Conservation (phyloP, 1,284 basidiomycete genomes). For the Pholiota adiposa region DNA sequence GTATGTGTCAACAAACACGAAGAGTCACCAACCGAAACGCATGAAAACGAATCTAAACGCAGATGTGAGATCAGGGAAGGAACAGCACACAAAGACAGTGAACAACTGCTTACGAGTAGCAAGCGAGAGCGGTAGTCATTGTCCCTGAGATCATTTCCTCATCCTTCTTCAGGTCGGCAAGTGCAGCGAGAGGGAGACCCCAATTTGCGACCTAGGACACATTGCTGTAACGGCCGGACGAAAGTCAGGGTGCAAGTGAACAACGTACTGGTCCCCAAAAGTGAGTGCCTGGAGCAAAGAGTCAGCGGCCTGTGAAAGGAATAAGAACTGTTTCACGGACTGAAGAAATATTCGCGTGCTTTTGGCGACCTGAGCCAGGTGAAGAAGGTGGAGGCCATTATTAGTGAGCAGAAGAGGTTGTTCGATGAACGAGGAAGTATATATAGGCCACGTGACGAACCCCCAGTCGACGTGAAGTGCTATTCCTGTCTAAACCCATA, state of each 20-base stretch:
- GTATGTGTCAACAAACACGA: neutral
- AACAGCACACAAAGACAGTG: conserved; percentile 11
- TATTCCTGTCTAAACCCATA: too few species aligned
- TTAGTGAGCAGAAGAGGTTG: conserved; percentile 15
- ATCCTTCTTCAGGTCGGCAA: conserved; percentile 90
- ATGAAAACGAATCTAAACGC: conserved; percentile 84
- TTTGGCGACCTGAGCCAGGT: conserved; percentile 89
- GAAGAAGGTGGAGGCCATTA: conserved; percentile 82
- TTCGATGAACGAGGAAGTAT: neutral
- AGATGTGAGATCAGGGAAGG: conserved; percentile 14
- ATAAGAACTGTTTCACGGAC: conserved; percentile 50
- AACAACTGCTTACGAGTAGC: conserved; percentile 81
- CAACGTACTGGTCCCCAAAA: conserved; percentile 92
- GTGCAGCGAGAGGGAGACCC: conserved; percentile 92
- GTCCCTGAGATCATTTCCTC: conserved; percentile 94
- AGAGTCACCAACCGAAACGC: conserved; percentile 75
- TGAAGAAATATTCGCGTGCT: conserved; percentile 92
- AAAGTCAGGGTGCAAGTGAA: conserved; percentile 13
- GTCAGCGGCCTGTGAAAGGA: conserved; percentile 16
- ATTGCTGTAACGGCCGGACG: conserved; percentile 21
- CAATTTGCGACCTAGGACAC: conserved; percentile 87
- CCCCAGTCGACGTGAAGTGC: too few species aligned
- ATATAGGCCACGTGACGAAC: too few species aligned
- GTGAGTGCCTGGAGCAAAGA: conserved; percentile 73
- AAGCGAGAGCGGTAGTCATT: conserved; percentile 90